A percentile compares a stretch with the other conserved stretches of the same genome.
Evolutionary conservation across 78 protist species (phyloP).

Genomic region (Dictyostelium citrinum): DNA sequence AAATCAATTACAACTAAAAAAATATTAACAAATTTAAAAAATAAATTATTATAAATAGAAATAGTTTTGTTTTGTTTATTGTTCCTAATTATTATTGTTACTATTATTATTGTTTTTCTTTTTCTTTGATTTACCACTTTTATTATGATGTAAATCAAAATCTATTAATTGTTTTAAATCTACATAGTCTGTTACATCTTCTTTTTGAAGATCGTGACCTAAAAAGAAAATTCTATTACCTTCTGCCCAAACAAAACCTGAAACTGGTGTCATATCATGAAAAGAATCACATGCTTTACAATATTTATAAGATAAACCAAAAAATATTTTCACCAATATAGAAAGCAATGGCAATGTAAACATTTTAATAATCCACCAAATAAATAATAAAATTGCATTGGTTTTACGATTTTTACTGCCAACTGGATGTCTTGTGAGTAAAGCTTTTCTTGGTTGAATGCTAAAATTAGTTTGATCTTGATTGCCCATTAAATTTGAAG

Average conservation of each 20-base stretch:
- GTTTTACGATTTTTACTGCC: conserved; percentile 8
- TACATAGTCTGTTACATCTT: conserved; percentile 56
- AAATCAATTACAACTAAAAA: background rate
- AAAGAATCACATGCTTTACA: conserved; percentile 71
- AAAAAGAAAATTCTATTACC: conserved; percentile 46
- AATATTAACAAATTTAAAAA: background rate
- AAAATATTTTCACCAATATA: conserved; percentile 53
- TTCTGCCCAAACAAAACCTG: conserved; percentile 79
- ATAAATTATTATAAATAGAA: background rate
- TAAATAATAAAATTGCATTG: conserved; percentile 11
- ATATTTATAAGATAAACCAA: conserved; percentile 58
- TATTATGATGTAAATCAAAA: conserved; percentile 28
- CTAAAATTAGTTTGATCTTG: conserved; percentile 39
- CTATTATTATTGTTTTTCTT: background rate
- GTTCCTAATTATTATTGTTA: background rate
- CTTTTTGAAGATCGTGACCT: conserved; percentile 54
- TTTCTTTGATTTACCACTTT: background rate
- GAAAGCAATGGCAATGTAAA: conserved; percentile 47
- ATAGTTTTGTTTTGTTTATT: background rate
- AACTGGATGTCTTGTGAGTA: conserved; percentile 72
- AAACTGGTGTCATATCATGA: conserved; percentile 77
- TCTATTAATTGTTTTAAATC: conserved; percentile 25
- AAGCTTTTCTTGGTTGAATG: conserved; percentile 68
- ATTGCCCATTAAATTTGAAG: background rate
- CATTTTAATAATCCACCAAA: conserved; percentile 72